phyloP scores from a whole-genome alignment of 768 basidiomycete species.

The Suillus bovinus region DNA sequence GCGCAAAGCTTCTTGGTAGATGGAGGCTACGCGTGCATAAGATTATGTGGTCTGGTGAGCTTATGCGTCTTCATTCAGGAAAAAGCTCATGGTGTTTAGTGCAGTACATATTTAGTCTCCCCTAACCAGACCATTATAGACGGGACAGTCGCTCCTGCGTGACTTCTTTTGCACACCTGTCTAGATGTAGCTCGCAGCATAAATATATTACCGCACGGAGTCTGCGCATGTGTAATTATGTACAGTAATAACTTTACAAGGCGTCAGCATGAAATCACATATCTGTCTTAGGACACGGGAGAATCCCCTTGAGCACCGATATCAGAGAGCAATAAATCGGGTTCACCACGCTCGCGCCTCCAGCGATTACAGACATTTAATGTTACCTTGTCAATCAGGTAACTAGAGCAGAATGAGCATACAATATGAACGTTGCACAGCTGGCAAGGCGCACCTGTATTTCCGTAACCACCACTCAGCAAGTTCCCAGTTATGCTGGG shows the following conservation, averaged over 20 bases:
- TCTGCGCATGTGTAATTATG: not conserved
- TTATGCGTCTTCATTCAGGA: not conserved
- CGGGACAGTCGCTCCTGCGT: not conserved
- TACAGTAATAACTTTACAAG: conserved; percentile 3
- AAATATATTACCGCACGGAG: conserved; percentile 1
- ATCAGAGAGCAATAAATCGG: conserved; percentile 61
- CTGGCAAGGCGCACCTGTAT: conserved; percentile 56
- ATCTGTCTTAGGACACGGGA: conserved; percentile 19
- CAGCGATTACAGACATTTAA: conserved; percentile 81
- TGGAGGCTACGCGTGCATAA: not conserved
- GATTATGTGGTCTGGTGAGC: not conserved
- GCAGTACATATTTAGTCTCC: not conserved
- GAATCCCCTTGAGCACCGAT: conserved; percentile 41
- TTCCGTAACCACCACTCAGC: conserved; percentile 79
- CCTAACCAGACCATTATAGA: not conserved
- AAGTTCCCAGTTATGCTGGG: conserved; percentile 89
- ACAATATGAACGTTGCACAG: not conserved
- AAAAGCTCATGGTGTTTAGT: not conserved
- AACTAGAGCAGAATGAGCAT: conserved; percentile 43
- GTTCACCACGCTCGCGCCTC: conserved; percentile 81
- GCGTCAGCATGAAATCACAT: not conserved
- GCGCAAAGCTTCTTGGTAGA: conserved; percentile 88
- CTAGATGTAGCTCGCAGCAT: not conserved
- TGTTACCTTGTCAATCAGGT: conserved; percentile 73
- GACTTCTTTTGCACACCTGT: not conserved